Evolutionary conservation across 2,329 filamentous ascomycete species (phyloP), one percentile per base, ranked within the genome.

Genomic region (Metarhizium humberi): DNA sequence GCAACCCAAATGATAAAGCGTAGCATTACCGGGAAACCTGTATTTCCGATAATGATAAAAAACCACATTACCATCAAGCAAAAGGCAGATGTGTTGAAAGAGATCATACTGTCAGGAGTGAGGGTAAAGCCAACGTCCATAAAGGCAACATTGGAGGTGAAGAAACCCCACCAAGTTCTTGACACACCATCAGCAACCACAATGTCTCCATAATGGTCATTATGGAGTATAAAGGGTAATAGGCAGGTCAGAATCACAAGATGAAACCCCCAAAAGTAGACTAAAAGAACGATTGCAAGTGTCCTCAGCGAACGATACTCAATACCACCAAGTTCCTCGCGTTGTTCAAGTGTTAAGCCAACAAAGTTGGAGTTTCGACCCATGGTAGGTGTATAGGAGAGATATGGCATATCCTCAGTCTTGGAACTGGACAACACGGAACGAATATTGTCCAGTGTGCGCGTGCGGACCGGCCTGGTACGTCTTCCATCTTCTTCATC

Each of bases 121-220:
- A 99, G 75, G 2, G 92, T 92, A 63, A 91, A 92, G 11, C 94
- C 94, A n/a, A 97, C 74, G 73, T 99, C 92, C 71, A 92, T 96
- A 71, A 99, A 96, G 55, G 91, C 81, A 45, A 91, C 94, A 51
- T 84, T 90, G 14, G 91, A 75, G 0, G 90, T 96, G 73, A 92
- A 99, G 62, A 99, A 84, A 0, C 83, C 91, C 88, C 94, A 99
- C 94, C 94, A 99, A 0, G 82, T 80, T 45, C 82, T 82, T 55
- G 78, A 85, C 61, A 88, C 74, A 8, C 83, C 84, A 52, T 75
- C 77, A 0, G 67, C 70, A 2, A 79, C 75, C n/a, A 96, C 81
- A 16, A 92, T 67, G 0, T 74, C 61, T 5, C 82, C 84, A 69
- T 89, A 96, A 2, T 71, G 74, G 0, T 75, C 58, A 47, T 78